phyloP scores from a whole-genome alignment of 495 filamentous ascomycete genomes.

The Aspergillus egyptiacus region DNA sequence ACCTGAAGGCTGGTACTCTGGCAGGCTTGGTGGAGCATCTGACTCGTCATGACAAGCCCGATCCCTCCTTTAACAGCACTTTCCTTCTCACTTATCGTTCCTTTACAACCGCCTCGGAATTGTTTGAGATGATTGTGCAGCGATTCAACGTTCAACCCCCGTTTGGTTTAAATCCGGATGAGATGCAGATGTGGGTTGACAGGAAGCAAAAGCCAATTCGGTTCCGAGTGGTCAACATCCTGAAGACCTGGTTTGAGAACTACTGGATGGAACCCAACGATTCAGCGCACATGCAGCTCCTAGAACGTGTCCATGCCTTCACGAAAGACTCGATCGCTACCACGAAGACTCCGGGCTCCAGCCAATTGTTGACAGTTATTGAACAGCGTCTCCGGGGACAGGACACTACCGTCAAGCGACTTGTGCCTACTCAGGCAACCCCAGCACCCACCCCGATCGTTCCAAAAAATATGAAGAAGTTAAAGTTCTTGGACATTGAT shows the following conservation, averaged over 20 bases:
- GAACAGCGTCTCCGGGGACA: slow-evolving; percentile 84
- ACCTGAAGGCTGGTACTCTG: slow-evolving; percentile 82
- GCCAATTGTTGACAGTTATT: slow-evolving; percentile 70
- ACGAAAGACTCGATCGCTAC: slow-evolving; percentile 87
- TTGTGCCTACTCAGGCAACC: slow-evolving; percentile 76
- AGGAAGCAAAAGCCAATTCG: slow-evolving; percentile 92
- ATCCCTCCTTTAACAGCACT: slow-evolving; percentile 94
- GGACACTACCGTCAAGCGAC: slow-evolving; percentile 76
- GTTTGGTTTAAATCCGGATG: slow-evolving; percentile 64
- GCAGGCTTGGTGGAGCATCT: slow-evolving; percentile 91
- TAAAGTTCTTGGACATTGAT: slow-evolving; percentile 98
- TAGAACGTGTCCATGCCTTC: slow-evolving; percentile 83
- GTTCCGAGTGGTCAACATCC: slow-evolving; percentile 91
- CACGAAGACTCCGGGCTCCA: slow-evolving; percentile 83
- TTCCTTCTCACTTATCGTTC: slow-evolving; percentile 96
- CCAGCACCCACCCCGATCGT: slow-evolving; percentile 82
- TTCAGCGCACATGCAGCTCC: slow-evolving; percentile 74
- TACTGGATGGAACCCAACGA: slow-evolving; percentile 97
- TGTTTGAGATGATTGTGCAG: slow-evolving; percentile 88
- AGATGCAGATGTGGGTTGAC: slow-evolving; percentile 85
- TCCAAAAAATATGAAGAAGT: slow-evolving; percentile 98
- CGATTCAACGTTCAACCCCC: slow-evolving; percentile 91
- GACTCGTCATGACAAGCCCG: slow-evolving; percentile 90
- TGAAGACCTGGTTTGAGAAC: slow-evolving; percentile 96
- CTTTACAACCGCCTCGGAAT: slow-evolving; percentile 81